Evolutionary conservation across 148 eudicot genomes (phyloP).

Genomic region (Mesembryanthemum crystallinum): DNA sequence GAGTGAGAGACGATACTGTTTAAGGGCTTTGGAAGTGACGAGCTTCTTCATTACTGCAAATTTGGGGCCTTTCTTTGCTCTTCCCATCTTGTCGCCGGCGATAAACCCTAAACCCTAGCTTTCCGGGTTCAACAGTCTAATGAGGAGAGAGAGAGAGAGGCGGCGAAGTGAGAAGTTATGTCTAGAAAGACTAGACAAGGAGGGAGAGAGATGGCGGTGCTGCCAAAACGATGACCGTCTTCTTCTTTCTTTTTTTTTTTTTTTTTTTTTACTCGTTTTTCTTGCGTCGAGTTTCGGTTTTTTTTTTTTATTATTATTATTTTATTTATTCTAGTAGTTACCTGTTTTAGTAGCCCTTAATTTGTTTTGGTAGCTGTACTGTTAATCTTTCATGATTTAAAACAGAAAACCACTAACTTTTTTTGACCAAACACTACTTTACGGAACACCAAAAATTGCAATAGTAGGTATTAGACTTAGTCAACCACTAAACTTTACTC

Average conservation of each 20-base stretch:
- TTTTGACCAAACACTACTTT: too few species aligned
- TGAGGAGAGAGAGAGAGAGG: slow-evolving; percentile 10
- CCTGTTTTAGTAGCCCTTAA: too few species aligned
- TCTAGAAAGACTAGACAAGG: background rate
- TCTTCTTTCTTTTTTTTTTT: background rate
- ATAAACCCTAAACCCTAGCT: slow-evolving; percentile 41
- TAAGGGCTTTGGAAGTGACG: slow-evolving; percentile 67
- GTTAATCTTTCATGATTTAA: too few species aligned
- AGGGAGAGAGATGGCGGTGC: slow-evolving; percentile 6
- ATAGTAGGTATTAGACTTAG: too few species aligned
- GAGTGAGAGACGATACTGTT: slow-evolving; percentile 45
- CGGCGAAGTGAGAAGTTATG: background rate
- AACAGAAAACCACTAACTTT: too few species aligned
- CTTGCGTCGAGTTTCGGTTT: background rate
- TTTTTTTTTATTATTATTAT: too few species aligned
- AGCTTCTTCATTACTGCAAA: slow-evolving; percentile 90
- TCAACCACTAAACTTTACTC: too few species aligned
- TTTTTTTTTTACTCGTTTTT: background rate
- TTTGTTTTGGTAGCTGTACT: too few species aligned
- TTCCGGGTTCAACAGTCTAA: background rate
- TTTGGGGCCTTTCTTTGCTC: slow-evolving; percentile 79
- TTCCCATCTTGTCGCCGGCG: slow-evolving; percentile 58
- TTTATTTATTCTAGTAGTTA: too few species aligned
- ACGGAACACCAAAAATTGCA: too few species aligned
- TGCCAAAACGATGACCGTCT: background rate